Conservation (phyloP, 495 filamentous ascomycete species). For the Penicillium crystallinum region DNA sequence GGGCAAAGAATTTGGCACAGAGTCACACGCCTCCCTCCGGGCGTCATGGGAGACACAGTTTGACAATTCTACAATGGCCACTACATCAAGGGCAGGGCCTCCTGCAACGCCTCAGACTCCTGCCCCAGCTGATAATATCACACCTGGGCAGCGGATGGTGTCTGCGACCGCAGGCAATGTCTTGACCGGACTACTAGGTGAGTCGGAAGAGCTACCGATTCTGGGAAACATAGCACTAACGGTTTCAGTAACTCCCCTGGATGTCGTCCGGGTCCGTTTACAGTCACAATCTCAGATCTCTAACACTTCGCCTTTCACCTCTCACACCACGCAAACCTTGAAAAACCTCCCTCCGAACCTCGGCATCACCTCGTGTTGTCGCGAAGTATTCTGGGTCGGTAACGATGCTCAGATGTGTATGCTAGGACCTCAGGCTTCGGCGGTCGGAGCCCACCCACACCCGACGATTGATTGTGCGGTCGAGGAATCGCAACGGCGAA, state of each 20-base stretch:
- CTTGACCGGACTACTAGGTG: conserved; percentile 84
- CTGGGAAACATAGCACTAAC: conserved; percentile 4
- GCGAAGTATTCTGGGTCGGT: conserved; percentile 94
- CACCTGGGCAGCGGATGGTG: conserved; percentile 83
- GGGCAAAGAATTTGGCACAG: conserved; percentile 9
- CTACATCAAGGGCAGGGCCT: conserved; percentile 27
- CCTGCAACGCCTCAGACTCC: conserved; percentile 16
- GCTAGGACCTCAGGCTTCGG: conserved; percentile 43
- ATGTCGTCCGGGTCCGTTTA: conserved; percentile 91
- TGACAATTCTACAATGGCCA: conserved; percentile 35
- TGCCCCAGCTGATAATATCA: conserved; percentile 49
- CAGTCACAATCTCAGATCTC: conserved; percentile 68
- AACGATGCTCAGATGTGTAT: conserved; percentile 81
- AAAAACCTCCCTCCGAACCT: conserved; percentile 67
- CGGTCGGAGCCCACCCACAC: conserved; percentile 29
- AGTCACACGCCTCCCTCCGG: conserved; percentile 14
- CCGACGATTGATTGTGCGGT: conserved; percentile 68
- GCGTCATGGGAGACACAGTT: conserved; percentile 34
- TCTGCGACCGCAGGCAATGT: conserved; percentile 88
- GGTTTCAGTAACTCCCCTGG: conserved; percentile 84
- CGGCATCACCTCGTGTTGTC: conserved; percentile 90
- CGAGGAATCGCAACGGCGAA: conserved; percentile 74
- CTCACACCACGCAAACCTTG: conserved; percentile 51
- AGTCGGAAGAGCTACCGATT: conserved; percentile 13
- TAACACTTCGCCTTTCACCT: conserved; percentile 37